phyloP scores from a whole-genome alignment of 2,329 filamentous ascomycete species.

The Hypoxylon sp. region DNA sequence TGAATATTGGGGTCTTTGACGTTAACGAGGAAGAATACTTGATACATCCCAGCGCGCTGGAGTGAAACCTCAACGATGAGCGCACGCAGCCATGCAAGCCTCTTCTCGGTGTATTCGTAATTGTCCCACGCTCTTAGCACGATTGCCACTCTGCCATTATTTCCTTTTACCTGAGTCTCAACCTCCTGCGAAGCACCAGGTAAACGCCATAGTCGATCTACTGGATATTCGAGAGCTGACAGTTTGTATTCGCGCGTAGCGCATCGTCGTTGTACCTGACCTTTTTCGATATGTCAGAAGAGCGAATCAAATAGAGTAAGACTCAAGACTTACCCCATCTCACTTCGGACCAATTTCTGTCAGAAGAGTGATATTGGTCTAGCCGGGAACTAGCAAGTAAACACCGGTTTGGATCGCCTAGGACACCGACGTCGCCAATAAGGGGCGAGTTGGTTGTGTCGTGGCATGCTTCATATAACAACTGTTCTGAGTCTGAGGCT shows the following conservation, averaged over 20 bases:
- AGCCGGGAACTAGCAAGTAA: constrained; percentile 25
- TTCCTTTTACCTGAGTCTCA: neutral
- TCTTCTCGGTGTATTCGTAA: constrained; percentile 71
- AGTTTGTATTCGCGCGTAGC: constrained; percentile 5
- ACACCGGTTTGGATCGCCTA: constrained; percentile 32
- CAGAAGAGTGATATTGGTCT: constrained; percentile 24
- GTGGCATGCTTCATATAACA: constrained; percentile 5
- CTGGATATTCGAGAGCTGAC: constrained; percentile 9
- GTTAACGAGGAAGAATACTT: constrained; percentile 72
- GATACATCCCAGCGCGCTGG: constrained; percentile 73
- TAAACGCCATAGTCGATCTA: constrained; percentile 25
- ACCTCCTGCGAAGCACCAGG: neutral
- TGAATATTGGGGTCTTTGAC: constrained; percentile 69
- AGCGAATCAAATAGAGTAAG: neutral
- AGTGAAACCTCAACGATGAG: constrained; percentile 73
- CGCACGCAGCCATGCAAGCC: constrained; percentile 72
- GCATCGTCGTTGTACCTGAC: constrained; percentile 9
- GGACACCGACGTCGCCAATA: constrained; percentile 24
- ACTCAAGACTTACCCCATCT: constrained; percentile 38
- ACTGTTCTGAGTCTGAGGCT: constrained; percentile 6
- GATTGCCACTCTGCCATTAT: constrained; percentile 57
- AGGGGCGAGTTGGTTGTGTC: constrained; percentile 9
- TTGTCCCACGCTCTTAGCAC: constrained; percentile 72
- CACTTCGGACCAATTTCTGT: constrained; percentile 37
- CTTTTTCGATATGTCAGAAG: neutral